Conservation (phyloP, 1,139 yeast genomes). For the Scheffersomyces cryptocercus region DNA sequence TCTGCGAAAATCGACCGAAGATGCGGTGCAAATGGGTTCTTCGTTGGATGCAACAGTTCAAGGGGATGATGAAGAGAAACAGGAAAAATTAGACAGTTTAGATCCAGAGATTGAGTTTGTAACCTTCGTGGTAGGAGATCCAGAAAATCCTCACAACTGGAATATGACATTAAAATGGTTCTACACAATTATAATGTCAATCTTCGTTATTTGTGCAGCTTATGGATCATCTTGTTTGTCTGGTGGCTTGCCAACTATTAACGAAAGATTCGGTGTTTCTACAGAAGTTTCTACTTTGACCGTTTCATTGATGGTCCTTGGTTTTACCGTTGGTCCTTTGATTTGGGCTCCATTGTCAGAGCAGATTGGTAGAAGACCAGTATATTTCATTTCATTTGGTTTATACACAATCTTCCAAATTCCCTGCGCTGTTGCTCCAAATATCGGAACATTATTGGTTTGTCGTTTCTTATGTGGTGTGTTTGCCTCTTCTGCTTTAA, state of each 20-base stretch:
- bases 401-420: constrained; percentile 79
- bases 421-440: constrained; percentile 86
- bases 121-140: constrained; percentile 73
- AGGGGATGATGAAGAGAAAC: constrained; percentile 9
- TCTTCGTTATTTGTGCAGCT: constrained; percentile 81
- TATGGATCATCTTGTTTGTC: constrained; percentile 88
- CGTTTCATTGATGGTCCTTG: constrained; percentile 85
- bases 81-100: constrained; percentile 23
- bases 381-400: constrained; percentile 73
- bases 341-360: constrained; percentile 91
- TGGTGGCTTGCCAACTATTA: constrained; percentile 73
- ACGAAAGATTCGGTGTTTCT: constrained; percentile 65
- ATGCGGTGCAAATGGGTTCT: neutral
- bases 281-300: constrained; percentile 76
- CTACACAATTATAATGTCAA: constrained; percentile 65
- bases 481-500: constrained; percentile 78
- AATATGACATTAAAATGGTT: constrained; percentile 55
- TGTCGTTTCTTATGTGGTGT: constrained; percentile 89
- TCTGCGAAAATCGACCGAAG: neutral
- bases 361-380: constrained; percentile 82
- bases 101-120: constrained; percentile 79
- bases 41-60: neutral
- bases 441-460: constrained; percentile 75
- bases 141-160: constrained; percentile 91
- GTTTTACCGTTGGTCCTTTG: constrained; percentile 85